Percentiles rank a stretch among this genome's conserved stretches.
Conservation (phyloP, 257 asterid genomes). For the Anisodus tanguticus region DNA sequence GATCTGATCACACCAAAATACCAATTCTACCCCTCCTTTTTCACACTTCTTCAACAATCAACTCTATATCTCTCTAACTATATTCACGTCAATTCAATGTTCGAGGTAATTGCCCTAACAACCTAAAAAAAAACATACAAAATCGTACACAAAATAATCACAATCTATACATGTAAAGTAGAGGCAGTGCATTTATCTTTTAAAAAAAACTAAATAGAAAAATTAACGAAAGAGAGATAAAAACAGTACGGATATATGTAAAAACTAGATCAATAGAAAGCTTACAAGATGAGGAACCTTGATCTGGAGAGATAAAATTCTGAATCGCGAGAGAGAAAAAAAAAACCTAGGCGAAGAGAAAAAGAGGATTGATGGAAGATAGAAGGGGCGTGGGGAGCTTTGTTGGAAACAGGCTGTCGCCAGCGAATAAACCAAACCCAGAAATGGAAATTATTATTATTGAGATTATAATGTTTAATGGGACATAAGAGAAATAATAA, state of each 20-base stretch:
- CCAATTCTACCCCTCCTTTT: background rate
- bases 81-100: constrained; percentile 13
- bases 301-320: constrained; percentile 46
- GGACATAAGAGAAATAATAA: background rate
- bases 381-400: constrained; percentile 38
- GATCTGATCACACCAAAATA: constrained; percentile 19
- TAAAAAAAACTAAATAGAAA: constrained; percentile 15
- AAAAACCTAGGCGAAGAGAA: constrained; percentile 49
- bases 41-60: background rate
- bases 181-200: background rate
- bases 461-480: background rate
- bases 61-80: background rate
- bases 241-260: background rate
- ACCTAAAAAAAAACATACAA: background rate
- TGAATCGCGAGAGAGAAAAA: constrained; percentile 11
- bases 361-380: constrained; percentile 34
- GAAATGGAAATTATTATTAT: constrained; percentile 17
- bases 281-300: constrained; percentile 45
- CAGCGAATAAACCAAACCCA: constrained; percentile 66
- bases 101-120: constrained; percentile 3
- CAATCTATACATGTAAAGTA: background rate
- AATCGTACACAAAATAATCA: constrained; percentile 15
- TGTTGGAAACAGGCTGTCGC: constrained; percentile 94
- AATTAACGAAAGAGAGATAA: background rate
- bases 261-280: constrained; percentile 42